Evolutionary conservation across 371 early-diverging fungal genomes (phyloP), one percentile per base, ranked within the genome.

Genomic region (Phascolomyces articulosus): DNA sequence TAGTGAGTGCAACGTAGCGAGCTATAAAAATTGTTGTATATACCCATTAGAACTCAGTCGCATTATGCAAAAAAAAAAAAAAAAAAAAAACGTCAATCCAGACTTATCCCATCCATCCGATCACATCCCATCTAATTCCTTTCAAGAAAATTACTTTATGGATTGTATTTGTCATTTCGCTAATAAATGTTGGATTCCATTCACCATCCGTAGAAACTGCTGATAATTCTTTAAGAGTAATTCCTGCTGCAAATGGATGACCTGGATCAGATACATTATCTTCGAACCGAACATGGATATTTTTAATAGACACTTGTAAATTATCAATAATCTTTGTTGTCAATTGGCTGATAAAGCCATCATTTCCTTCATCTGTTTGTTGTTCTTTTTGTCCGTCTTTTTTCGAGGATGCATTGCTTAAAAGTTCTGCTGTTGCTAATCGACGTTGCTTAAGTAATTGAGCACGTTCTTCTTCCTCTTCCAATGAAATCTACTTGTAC

Each of bases 281-380:
- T 67, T 93, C 94, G 66, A 92, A 96, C 11, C 94, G 79, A 64
- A 96, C 81, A 70, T 95, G 95, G 34, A 96, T 93, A 73, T 93
- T 92, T 55, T 87, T 87, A 73, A 96, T 91, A n/a, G 88, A 84
- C 7, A 96, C 80, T 69, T 96, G 95, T 47, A 96, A 68, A 70
- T 96, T 96, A 69, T 96, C 93, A 28, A 96, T 81, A 29, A 96
- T 86, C 69, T 93, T 92, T 3, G 91, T 90, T 2, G 91, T 84
- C 8, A 95, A 77, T 69, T 90, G 92, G 15, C 67, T 77, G 26
- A 88, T 75, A 34, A 88, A 89, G 65, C 86, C 70, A 83, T 90
- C 68, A 83, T 71, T 31, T 85, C 84, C 68, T 82, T 82, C 72
- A 86, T 89, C 34, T 69, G 70, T 51, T 77, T 82, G 41, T 77